phyloP scores from a whole-genome alignment of 768 basidiomycete genomes.

The Lactarius quietus region DNA sequence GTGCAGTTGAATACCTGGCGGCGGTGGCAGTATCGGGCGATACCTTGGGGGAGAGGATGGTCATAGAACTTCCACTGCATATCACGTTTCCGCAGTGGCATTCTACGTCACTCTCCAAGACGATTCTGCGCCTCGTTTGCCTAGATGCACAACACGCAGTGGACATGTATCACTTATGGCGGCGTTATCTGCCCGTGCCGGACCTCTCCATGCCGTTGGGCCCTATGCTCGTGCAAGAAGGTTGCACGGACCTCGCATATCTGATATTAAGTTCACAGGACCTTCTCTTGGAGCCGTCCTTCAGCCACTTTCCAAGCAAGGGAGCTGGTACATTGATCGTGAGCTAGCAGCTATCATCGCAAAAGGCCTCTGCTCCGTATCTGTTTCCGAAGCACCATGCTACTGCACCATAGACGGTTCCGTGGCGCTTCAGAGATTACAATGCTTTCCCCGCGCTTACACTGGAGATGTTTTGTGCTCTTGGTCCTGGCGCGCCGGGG shows the following conservation, averaged over 20 bases:
- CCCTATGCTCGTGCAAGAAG: conserved; percentile 20
- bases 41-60: conserved; percentile 21
- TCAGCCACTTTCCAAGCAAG: conserved; percentile 24
- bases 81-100: conserved; percentile 24
- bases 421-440: conserved; percentile 33
- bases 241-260: conserved; percentile 21
- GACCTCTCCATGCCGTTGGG: conserved; percentile 15
- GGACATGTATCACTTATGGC: conserved; percentile 20
- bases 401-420: conserved; percentile 43
- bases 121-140: conserved; percentile 16
- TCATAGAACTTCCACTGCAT: conserved; percentile 23
- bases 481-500: conserved; percentile 17
- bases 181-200: conserved; percentile 19
- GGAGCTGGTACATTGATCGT: conserved; percentile 16
- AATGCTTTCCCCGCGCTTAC: conserved; percentile 23
- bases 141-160: conserved; percentile 19
- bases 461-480: conserved; percentile 36
- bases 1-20: conserved; percentile 36
- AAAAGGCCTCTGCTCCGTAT: conserved; percentile 35
- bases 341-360: conserved; percentile 20
- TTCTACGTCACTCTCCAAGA: conserved; percentile 17
- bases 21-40: conserved; percentile 19
- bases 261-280: conserved; percentile 7
- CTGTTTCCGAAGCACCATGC: conserved; percentile 33
- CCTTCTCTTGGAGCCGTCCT: conserved; percentile 33